Percentiles rank a stretch among this genome's conserved stretches.
Evolutionary conservation across 2,329 filamentous ascomycete genomes (phyloP).

Genomic region (Ophiosphaerella narmari): DNA sequence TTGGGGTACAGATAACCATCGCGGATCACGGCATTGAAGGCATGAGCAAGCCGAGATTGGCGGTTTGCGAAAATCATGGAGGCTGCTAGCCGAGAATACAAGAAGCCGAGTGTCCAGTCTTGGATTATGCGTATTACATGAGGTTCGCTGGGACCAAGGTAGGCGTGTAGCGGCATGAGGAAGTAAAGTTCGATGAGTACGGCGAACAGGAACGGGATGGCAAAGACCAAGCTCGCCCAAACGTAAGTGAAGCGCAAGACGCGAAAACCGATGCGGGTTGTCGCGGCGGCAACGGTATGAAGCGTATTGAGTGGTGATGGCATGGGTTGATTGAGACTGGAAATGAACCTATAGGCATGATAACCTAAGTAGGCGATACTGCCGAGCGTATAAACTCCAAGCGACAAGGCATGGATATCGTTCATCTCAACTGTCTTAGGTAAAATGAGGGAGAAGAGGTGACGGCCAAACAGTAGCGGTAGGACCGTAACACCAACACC

Average conservation of each 20-base stretch:
- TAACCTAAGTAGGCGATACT: conserved; percentile 62
- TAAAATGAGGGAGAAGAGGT: conserved; percentile 73
- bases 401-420: conserved; percentile 94
- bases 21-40: conserved; percentile 73
- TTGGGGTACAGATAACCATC: conserved; percentile 78
- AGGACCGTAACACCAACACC: conserved; percentile 85
- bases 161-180: conserved; percentile 83
- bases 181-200: conserved; percentile 86
- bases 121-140: conserved; percentile 88
- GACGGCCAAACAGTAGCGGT: conserved; percentile 82
- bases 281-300: conserved; percentile 28
- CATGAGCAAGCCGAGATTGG: conserved; percentile 72
- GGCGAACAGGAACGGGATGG: conserved; percentile 81
- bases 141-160: conserved; percentile 53
- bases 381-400: conserved; percentile 82
- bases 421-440: conserved; percentile 72
- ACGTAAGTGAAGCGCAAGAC: conserved; percentile 70
- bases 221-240: conserved; percentile 72
- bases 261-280: conserved; percentile 39
- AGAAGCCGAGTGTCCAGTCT: conserved; percentile 88
- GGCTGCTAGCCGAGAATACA: conserved; percentile 82
- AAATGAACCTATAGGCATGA: conserved; percentile 56
- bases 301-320: conserved; percentile 38
- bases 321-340: conserved; percentile 28
- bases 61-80: conserved; percentile 71